These are phyloP conservation scores for Fremontodendron californicum DNA, from an alignment of 345 rosid species.

Conservation along the genomic window DNA sequence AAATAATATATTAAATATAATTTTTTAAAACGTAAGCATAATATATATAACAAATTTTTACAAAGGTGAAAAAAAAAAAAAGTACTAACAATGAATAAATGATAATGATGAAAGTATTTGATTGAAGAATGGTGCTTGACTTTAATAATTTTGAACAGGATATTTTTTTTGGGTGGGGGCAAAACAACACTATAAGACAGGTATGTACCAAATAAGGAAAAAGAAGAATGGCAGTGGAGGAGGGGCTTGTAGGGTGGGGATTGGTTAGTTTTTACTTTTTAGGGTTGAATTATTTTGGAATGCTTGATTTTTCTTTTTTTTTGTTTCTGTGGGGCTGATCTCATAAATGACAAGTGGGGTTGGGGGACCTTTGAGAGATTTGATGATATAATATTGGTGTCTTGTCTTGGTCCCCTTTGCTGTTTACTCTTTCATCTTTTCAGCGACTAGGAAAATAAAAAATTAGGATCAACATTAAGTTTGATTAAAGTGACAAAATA, in stretches of 20 bases:
- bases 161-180: constrained; percentile 16
- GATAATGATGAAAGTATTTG: background rate
- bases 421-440: constrained; percentile 11
- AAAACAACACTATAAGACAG: constrained; percentile 5
- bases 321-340: too few species aligned
- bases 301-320: background rate
- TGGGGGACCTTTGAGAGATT: constrained; percentile 13
- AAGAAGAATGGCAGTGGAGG: constrained; percentile 9
- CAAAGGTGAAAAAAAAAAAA: too few species aligned
- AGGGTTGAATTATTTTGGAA: background rate
- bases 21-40: too few species aligned
- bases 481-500: too few species aligned
- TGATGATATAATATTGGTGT: constrained; percentile 23
- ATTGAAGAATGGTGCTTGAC: constrained; percentile 18
- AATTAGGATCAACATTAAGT: background rate
- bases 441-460: background rate
- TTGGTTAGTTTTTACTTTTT: constrained; percentile 9
- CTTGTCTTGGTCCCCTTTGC: constrained; percentile 26
- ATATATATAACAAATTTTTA: too few species aligned
- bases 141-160: constrained; percentile 11
- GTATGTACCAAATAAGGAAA: constrained; percentile 24
- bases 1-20: too few species aligned
- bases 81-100: background rate
- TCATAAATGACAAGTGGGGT: constrained; percentile 22
- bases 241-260: constrained; percentile 11